These are phyloP conservation scores for Inosperma sp. DNA, from an alignment of 768 basidiomycete genomes.

Conservation along the genomic window DNA sequence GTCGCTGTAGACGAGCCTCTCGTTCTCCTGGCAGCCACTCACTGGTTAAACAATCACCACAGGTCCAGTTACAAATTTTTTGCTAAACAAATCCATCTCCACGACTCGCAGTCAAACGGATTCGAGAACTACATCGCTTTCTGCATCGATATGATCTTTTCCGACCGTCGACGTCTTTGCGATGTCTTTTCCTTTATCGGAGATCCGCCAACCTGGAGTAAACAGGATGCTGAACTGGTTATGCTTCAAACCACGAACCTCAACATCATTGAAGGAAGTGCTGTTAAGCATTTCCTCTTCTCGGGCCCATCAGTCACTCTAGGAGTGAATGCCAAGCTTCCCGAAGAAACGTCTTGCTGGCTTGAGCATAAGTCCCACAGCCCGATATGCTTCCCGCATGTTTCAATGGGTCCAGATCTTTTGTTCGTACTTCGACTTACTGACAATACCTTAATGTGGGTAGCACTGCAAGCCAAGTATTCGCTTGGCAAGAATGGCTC, in stretches of 20 bases:
- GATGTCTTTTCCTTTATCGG: constrained; percentile 38
- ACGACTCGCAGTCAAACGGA: constrained; percentile 36
- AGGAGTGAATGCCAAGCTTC: constrained; percentile 35
- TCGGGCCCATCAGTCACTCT: constrained; percentile 36
- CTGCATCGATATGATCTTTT: constrained; percentile 38
- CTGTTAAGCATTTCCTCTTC: constrained; percentile 25
- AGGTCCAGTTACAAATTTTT: constrained; percentile 35
- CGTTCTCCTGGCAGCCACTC: constrained; percentile 38
- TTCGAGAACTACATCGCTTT: constrained; percentile 44
- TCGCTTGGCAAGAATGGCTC: constrained; percentile 30
- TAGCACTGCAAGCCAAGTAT: constrained; percentile 40
- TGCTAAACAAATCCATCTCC: constrained; percentile 31
- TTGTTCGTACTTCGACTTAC: constrained; percentile 36
- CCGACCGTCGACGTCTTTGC: constrained; percentile 23
- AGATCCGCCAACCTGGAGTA: constrained; percentile 32
- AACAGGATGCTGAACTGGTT: constrained; percentile 35
- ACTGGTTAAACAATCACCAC: constrained; percentile 38
- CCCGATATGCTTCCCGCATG: constrained; percentile 40
- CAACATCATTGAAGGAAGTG: constrained; percentile 25
- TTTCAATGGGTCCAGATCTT: constrained; percentile 40
- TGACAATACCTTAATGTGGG: constrained; percentile 37
- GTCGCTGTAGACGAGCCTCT: constrained; percentile 43
- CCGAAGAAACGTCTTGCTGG: constrained; percentile 33
- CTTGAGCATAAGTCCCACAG: constrained; percentile 27
- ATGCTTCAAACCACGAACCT: constrained; percentile 26